These are phyloP conservation scores for Acrocalymma vagum DNA, from an alignment of 2,329 filamentous ascomycete species.

Conservation along the genomic window DNA sequence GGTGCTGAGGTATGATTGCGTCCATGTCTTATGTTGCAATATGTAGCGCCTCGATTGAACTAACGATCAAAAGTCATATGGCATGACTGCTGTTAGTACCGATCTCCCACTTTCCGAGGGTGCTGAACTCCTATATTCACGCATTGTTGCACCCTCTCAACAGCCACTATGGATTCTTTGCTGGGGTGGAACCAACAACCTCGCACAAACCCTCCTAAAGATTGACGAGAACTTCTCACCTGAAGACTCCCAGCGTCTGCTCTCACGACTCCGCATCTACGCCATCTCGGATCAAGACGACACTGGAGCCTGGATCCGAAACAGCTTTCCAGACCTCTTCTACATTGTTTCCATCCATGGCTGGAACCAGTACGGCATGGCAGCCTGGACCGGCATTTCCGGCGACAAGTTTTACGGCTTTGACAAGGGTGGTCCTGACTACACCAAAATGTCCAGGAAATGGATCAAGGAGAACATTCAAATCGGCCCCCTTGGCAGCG, in stretches of 20 bases:
- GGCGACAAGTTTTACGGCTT: conserved; percentile 58
- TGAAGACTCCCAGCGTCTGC: conserved; percentile 41
- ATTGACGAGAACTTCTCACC: conserved; percentile 43
- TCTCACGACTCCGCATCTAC: conserved; percentile 44
- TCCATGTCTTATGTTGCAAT: not conserved
- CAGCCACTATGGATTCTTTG: conserved; percentile 61
- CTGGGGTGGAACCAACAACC: conserved; percentile 64
- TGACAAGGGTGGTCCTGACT: conserved; percentile 59
- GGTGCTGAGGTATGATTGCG: conserved; percentile 39
- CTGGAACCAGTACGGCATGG: conserved; percentile 63
- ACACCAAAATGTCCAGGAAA: conserved; percentile 55
- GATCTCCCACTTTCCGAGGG: conserved; percentile 52
- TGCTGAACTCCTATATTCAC: conserved; percentile 54
- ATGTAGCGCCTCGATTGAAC: conserved; percentile 1
- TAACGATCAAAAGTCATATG: conserved; percentile 38
- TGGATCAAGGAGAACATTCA: conserved; percentile 66
- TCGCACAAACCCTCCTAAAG: conserved; percentile 59
- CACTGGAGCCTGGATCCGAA: conserved; percentile 64
- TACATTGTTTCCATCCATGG: conserved; percentile 66
- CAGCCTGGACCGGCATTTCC: conserved; percentile 66
- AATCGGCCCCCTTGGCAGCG: conserved; percentile 55
- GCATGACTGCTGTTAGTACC: conserved; percentile 46
- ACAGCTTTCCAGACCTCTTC: conserved; percentile 62
- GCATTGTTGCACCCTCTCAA: conserved; percentile 47
- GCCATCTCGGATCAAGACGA: conserved; percentile 69